phyloP scores from a whole-genome alignment of 2,329 filamentous ascomycete genomes.

The Trichoderma sp. region DNA sequence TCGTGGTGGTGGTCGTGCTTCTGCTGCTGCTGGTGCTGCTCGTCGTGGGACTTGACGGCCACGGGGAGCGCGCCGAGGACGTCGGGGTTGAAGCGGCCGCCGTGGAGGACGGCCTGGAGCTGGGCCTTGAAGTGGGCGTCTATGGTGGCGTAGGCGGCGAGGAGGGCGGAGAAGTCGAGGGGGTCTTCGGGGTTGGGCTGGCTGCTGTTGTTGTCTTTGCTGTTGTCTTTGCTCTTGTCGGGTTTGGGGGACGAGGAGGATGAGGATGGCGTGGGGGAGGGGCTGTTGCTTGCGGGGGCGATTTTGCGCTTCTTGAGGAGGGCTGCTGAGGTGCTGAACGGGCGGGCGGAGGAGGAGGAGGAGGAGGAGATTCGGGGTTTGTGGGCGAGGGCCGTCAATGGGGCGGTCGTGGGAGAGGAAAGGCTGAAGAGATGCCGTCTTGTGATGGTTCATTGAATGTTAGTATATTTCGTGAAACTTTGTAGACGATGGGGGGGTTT shows the following conservation, averaged over 20 bases:
- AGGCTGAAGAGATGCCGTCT: background rate
- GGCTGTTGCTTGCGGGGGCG: slow-evolving; percentile 38
- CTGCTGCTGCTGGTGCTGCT: background rate
- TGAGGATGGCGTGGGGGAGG: slow-evolving; percentile 29
- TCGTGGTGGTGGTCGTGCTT: slow-evolving; percentile 25
- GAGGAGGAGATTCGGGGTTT: background rate
- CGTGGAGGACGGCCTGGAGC: slow-evolving; percentile 46
- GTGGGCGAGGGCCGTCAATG: slow-evolving; percentile 1
- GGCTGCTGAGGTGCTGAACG: slow-evolving; percentile 38
- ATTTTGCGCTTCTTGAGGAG: slow-evolving; percentile 47
- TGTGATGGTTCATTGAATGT: background rate
- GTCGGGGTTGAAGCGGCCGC: slow-evolving; percentile 57
- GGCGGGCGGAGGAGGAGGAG: slow-evolving; percentile 30
- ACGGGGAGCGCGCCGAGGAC: slow-evolving; percentile 51
- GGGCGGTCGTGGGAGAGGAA: background rate
- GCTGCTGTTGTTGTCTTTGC: slow-evolving; percentile 26
- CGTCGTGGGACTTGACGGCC: slow-evolving; percentile 38
- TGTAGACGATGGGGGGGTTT: background rate
- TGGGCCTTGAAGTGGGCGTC: slow-evolving; percentile 50
- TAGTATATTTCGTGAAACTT: background rate
- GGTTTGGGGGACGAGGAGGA: slow-evolving; percentile 31
- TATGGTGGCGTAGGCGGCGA: slow-evolving; percentile 46
- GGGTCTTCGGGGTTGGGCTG: slow-evolving; percentile 47
- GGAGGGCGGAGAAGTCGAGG: slow-evolving; percentile 53
- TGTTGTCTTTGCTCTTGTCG: slow-evolving; percentile 30